phyloP scores from a whole-genome alignment of 2,329 filamentous ascomycete species.

The Colletotrichum paranaense region DNA sequence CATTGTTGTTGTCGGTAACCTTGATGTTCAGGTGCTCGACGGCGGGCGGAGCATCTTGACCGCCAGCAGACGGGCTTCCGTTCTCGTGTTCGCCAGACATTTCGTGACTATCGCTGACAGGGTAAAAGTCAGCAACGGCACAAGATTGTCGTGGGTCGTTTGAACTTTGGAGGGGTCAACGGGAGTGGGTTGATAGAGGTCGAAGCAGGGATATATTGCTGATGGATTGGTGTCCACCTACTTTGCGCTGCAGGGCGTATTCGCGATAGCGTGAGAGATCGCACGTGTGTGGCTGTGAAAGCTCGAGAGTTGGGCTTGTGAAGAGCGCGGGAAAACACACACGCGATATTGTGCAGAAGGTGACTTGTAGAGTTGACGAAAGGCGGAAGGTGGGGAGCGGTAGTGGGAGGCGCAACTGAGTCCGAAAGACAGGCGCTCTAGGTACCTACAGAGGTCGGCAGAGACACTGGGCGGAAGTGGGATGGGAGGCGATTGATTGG shows the following conservation, averaged over 20 bases:
- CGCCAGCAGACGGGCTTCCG: conserved; percentile 52
- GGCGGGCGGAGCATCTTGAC: conserved; percentile 56
- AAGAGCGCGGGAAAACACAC: neutral
- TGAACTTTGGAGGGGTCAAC: neutral
- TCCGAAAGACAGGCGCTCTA: neutral
- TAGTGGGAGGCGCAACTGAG: neutral
- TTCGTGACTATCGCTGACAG: conserved; percentile 32
- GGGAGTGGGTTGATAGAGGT: neutral
- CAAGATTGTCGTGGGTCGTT: neutral
- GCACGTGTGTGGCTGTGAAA: neutral
- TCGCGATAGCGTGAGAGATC: neutral
- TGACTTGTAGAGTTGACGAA: neutral
- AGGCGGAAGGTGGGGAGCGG: conserved; percentile 10
- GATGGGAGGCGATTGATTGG: conserved; percentile 23
- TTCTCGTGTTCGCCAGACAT: conserved; percentile 67
- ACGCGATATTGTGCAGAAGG: neutral
- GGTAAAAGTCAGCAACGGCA: conserved; percentile 9
- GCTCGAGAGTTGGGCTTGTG: neutral
- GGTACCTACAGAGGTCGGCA: neutral
- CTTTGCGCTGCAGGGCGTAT: neutral
- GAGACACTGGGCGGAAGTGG: conserved; percentile 20
- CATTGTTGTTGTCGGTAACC: conserved; percentile 99
- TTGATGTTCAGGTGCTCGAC: conserved; percentile 98
- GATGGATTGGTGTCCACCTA: neutral
- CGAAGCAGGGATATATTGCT: neutral